These are phyloP conservation scores for Takashimella koratensis DNA, from an alignment of 1,284 basidiomycete genomes.

Conservation along the genomic window DNA sequence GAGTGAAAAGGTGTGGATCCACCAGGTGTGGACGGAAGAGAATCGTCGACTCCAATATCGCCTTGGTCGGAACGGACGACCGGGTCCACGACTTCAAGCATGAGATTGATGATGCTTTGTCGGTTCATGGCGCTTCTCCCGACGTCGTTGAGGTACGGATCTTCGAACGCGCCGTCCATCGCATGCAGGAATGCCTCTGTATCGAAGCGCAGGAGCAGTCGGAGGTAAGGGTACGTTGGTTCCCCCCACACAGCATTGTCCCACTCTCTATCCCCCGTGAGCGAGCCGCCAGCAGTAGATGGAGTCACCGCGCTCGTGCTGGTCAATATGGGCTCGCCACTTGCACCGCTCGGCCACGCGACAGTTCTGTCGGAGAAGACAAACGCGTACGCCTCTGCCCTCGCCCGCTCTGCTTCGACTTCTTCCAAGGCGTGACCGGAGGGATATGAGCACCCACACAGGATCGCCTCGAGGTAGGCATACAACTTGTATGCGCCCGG, in stretches of 20 bases:
- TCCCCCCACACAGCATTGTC: constrained; percentile 49
- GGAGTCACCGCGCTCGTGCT: constrained; percentile 58
- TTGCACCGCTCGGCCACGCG: constrained; percentile 63
- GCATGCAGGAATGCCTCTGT: constrained; percentile 92
- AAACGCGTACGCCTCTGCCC: constrained; percentile 70
- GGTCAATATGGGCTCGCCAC: constrained; percentile 57
- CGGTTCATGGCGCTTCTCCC: constrained; percentile 60
- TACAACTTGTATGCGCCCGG: constrained; percentile 88
- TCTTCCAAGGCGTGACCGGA: constrained; percentile 67
- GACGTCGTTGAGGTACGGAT: constrained; percentile 78
- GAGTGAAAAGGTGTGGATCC: constrained; percentile 50
- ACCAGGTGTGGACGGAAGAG: neutral
- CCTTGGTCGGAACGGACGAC: constrained; percentile 3
- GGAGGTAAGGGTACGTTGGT: constrained; percentile 83
- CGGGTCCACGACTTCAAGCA: constrained; percentile 66
- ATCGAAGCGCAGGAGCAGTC: constrained; percentile 80
- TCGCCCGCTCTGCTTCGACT: constrained; percentile 63
- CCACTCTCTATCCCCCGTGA: constrained; percentile 34
- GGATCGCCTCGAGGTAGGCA: constrained; percentile 78
- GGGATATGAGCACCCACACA: constrained; percentile 86
- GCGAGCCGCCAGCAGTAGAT: neutral
- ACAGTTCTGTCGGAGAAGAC: constrained; percentile 77
- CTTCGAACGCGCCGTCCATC: constrained; percentile 92
- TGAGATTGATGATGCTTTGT: constrained; percentile 75
- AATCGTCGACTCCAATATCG: neutral